Percentiles rank a stretch among this genome's conserved stretches.
phyloP scores from a whole-genome alignment of 306 rosid species.

The Castanea sativa region DNA sequence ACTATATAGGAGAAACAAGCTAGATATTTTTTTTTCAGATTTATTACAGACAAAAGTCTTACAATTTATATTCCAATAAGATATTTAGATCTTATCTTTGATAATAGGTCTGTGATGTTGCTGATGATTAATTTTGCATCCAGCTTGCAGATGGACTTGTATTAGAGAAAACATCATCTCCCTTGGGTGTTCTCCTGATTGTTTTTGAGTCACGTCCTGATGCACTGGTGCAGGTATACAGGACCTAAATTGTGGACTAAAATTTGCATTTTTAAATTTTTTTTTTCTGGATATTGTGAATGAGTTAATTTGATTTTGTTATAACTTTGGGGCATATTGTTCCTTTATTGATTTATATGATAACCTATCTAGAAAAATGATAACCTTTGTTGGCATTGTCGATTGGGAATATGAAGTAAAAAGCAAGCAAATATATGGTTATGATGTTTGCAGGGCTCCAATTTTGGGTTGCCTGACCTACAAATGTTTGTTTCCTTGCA shows the following conservation, averaged over 20 bases:
- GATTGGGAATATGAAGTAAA: not conserved
- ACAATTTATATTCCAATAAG: not conserved
- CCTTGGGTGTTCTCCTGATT: constrained; percentile 90
- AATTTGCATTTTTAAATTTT: not conserved
- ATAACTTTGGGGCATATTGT: not conserved
- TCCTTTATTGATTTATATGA: not conserved
- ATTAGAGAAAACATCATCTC: constrained; percentile 92
- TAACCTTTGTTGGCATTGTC: not conserved
- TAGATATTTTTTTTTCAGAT: not conserved
- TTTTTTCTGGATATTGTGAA: not conserved
- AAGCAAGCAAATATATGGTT: not conserved
- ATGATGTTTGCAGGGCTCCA: not conserved
- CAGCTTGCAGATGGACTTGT: constrained; percentile 92
- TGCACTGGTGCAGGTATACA: constrained; percentile 84
- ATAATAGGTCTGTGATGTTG: constrained; percentile 24
- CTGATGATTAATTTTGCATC: constrained; percentile 27
- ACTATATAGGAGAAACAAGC: not conserved
- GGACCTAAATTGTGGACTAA: not conserved
- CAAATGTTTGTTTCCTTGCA: not conserved
- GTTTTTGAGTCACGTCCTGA: constrained; percentile 99
- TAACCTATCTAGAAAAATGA: not conserved
- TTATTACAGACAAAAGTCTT: not conserved
- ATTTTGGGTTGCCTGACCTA: not conserved
- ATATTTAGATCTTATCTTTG: not conserved
- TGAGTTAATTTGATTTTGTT: not conserved